These are phyloP conservation scores for Penicillium taxi DNA, from an alignment of 495 filamentous ascomycete genomes.

Conservation along the genomic window DNA sequence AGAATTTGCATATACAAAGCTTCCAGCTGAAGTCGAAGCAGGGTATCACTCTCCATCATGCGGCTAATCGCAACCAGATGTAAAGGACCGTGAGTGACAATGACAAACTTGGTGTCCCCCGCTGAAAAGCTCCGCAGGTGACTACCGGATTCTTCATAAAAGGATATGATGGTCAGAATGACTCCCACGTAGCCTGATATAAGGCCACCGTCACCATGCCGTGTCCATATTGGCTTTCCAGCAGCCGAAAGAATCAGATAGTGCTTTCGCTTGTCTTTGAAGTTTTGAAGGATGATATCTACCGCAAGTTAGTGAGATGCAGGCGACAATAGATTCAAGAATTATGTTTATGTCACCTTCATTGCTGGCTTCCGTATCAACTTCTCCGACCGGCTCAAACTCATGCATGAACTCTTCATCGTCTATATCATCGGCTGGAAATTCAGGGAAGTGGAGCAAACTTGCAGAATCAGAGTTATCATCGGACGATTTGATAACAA, in stretches of 20 bases:
- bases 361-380: conserved; percentile 51
- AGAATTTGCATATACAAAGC: conserved; percentile 97
- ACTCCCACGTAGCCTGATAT: conserved; percentile 93
- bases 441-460: conserved; percentile 45
- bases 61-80: conserved; percentile 90
- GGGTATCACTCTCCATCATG: conserved; percentile 80
- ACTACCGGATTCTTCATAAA: conserved; percentile 75
- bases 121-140: conserved; percentile 74
- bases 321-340: background rate
- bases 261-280: conserved; percentile 89
- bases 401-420: conserved; percentile 59
- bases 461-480: conserved; percentile 19
- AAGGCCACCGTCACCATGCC: conserved; percentile 82
- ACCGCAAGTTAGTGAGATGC: conserved; percentile 11
- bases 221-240: conserved; percentile 95
- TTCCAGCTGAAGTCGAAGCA: conserved; percentile 82
- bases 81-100: conserved; percentile 73
- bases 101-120: conserved; percentile 73
- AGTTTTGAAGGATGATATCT: conserved; percentile 60
- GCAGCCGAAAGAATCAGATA: conserved; percentile 93
- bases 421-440: conserved; percentile 45
- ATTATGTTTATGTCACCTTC: conserved; percentile 46
- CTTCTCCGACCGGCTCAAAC: conserved; percentile 68
- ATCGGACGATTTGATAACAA: conserved; percentile 29
- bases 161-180: conserved; percentile 94